These are phyloP conservation scores for Mycogone perniciosa DNA, from an alignment of 2,329 filamentous ascomycete species.

Conservation along the genomic window DNA sequence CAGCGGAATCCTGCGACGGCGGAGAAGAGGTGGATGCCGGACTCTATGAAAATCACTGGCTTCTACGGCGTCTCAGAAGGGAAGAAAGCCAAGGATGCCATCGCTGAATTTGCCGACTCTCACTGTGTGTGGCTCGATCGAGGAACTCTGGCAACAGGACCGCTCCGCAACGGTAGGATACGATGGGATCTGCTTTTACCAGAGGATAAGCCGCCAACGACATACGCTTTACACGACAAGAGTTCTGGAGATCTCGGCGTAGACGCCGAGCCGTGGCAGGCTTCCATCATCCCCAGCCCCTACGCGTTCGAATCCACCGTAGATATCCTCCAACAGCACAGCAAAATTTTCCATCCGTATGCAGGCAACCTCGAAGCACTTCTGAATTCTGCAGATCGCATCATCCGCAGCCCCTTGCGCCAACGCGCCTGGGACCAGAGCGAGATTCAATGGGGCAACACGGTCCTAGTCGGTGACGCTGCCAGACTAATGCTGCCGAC, in stretches of 20 bases:
- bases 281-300: not conserved
- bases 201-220: constrained; percentile 13
- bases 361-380: constrained; percentile 17
- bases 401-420: constrained; percentile 19
- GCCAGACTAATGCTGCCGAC: constrained; percentile 21
- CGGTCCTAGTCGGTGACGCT: constrained; percentile 20
- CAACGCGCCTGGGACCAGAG: constrained; percentile 20
- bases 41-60: constrained; percentile 18
- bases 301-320: not conserved
- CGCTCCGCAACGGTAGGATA: constrained; percentile 16
- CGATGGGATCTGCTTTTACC: constrained; percentile 22
- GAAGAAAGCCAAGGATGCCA: not conserved
- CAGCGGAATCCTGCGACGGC: constrained; percentile 13
- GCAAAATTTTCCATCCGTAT: constrained; percentile 16
- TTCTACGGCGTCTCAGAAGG: constrained; percentile 19
- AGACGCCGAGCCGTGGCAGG: not conserved
- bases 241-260: not conserved
- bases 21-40: constrained; percentile 17
- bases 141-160: constrained; percentile 17
- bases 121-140: constrained; percentile 15
- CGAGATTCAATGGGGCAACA: constrained; percentile 18
- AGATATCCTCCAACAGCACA: not conserved
- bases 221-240: not conserved
- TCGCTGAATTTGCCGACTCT: constrained; percentile 13
- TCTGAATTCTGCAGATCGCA: constrained; percentile 18